Evolutionary conservation across 768 basidiomycete species (phyloP), one percentile per base, ranked within the genome.

Genomic region (Tephrocybe sp.): DNA sequence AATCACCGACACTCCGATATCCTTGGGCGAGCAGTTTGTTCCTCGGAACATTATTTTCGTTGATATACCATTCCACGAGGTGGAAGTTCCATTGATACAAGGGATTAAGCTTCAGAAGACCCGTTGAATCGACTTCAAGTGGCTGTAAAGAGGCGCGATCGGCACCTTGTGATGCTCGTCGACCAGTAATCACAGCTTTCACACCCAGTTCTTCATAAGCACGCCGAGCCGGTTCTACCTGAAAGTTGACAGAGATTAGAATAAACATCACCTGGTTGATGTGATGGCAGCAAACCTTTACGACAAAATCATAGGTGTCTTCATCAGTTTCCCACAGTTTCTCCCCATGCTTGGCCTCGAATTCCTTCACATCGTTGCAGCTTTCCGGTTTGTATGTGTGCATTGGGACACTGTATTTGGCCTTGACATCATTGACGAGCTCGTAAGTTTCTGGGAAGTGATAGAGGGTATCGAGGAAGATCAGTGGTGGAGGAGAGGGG

Each of bases 381-480:
- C 75, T 85, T 14, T 80, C 78, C 8, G 97, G 96, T 57, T 77
- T 86, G 73, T 84, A 97, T 6, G 90, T 80, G 64, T 86, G 78
- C 4, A 98, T 73, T 3, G 79, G 77, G 34, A 83, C 73, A n/a
- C 74, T 73, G 66, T 98, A 99, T 53, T 75, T 80, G 58, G 75
- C 66, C 62, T 85, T 82, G 14, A 94, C 90, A n/a, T 85, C 83
- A 33, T 86, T 80, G 9, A 95, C 87, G 39, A 99, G 85, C 50
- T 85, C 84, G 61, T 97, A 87, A 4, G 96, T 98, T 72, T 98
- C 92, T 3, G 76, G 73, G 70, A 99, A 99, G 72, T 98, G 97
- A 65, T 98, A 93, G 12, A 98, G 76, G 0, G 97, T 98, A 72
- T 99, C 95, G 65, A 98, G 71, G 73, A 99, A 98, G 72, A 98